Evolutionary conservation across 495 filamentous ascomycete species (phyloP).

Genomic region (Hyaloscypha variabilis): DNA sequence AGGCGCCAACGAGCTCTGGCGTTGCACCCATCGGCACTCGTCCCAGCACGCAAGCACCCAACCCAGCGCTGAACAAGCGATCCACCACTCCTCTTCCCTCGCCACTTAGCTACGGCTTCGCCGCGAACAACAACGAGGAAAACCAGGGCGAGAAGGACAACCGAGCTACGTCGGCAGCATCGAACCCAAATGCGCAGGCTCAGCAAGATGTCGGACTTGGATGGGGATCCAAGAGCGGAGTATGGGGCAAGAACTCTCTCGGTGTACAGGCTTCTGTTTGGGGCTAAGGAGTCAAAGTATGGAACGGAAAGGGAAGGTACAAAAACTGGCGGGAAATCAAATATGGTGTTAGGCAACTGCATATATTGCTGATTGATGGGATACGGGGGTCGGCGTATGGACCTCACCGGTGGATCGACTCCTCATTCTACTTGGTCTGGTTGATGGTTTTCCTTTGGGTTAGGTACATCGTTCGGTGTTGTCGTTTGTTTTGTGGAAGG

Average conservation of each 20-base stretch:
- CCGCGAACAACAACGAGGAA: conserved; percentile 43
- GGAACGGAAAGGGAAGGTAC: neutral
- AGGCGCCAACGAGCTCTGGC: conserved; percentile 57
- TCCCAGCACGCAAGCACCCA: conserved; percentile 61
- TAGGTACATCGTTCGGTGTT: neutral
- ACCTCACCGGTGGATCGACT: neutral
- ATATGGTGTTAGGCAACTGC: conserved; percentile 26
- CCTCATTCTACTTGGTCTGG: neutral
- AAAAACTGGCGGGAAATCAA: conserved; percentile 13
- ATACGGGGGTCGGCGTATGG: conserved; percentile 14
- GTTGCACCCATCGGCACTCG: conserved; percentile 96
- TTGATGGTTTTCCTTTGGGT: conserved; percentile 8
- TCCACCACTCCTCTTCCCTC: conserved; percentile 90
- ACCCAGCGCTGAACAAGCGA: conserved; percentile 68
- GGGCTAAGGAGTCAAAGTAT: conserved; percentile 53
- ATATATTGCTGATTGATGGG: conserved; percentile 23
- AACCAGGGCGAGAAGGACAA: conserved; percentile 30
- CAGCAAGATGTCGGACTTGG: conserved; percentile 50
- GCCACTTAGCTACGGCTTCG: conserved; percentile 81
- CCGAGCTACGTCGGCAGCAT: conserved; percentile 37
- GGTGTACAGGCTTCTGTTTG: conserved; percentile 78
- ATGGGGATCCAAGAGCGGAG: conserved; percentile 72
- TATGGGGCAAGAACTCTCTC: conserved; percentile 75
- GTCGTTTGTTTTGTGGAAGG: neutral
- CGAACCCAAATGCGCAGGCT: conserved; percentile 43